Evolutionary conservation across 1,284 basidiomycete species (phyloP).

Genomic region (Laetiporus sulphureus): DNA sequence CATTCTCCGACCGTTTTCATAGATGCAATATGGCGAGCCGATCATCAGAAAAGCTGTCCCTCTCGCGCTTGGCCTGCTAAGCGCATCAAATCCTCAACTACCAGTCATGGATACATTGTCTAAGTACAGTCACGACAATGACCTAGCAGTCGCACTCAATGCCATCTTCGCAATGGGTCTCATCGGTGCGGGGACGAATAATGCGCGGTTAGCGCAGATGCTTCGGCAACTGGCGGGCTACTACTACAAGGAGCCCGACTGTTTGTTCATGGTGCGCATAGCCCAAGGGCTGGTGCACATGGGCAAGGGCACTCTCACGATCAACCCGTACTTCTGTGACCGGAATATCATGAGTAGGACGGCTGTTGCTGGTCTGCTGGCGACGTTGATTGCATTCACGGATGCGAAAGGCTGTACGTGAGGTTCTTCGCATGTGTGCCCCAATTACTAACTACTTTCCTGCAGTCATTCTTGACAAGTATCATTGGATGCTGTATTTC

Average conservation of each 20-base stretch:
- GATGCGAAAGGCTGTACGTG: slow-evolving; percentile 88
- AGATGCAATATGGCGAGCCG: slow-evolving; percentile 99
- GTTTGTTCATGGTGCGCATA: slow-evolving; percentile 94
- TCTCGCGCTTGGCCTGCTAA: slow-evolving; percentile 91
- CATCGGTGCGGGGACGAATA: slow-evolving; percentile 97
- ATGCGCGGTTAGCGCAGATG: slow-evolving; percentile 97
- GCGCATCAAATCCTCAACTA: slow-evolving; percentile 94
- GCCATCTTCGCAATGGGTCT: slow-evolving; percentile 99
- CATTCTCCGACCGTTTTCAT: slow-evolving; percentile 6
- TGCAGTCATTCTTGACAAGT: slow-evolving; percentile 85
- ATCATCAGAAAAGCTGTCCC: slow-evolving; percentile 92
- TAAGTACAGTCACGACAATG: slow-evolving; percentile 99
- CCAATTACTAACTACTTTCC: background rate
- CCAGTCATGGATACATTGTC: slow-evolving; percentile 95
- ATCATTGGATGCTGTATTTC: slow-evolving; percentile 99
- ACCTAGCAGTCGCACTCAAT: slow-evolving; percentile 92
- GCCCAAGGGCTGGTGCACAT: slow-evolving; percentile 97
- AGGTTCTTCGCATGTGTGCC: background rate
- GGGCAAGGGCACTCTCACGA: slow-evolving; percentile 98
- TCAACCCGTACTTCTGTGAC: slow-evolving; percentile 97
- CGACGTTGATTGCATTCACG: slow-evolving; percentile 87
- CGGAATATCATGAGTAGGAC: slow-evolving; percentile 86
- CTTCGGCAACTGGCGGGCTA: slow-evolving; percentile 93
- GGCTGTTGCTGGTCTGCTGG: slow-evolving; percentile 88
- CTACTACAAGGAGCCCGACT: slow-evolving; percentile 97